These are phyloP conservation scores for Cladophialophora psammophila DNA, from an alignment of 2,329 filamentous ascomycete genomes.

Conservation along the genomic window DNA sequence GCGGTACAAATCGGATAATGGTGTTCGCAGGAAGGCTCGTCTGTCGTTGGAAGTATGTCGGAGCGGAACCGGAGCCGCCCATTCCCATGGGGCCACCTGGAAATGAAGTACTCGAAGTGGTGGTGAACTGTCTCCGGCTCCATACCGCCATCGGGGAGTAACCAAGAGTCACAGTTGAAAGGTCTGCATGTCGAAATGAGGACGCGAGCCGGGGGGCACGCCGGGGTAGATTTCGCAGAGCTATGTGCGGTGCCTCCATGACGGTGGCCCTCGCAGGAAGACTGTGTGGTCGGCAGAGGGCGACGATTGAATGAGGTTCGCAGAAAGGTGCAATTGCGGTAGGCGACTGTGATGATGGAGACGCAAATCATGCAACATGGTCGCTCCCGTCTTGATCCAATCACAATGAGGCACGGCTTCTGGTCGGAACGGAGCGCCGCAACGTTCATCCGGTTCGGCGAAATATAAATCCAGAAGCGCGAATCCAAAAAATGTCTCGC, in stretches of 20 bases:
- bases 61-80: slow-evolving; percentile 56
- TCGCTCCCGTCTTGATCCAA: neutral
- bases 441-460: slow-evolving; percentile 13
- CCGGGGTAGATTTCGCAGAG: slow-evolving; percentile 25
- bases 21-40: slow-evolving; percentile 85
- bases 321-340: neutral
- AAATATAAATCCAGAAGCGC: slow-evolving; percentile 4
- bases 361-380: neutral
- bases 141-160: slow-evolving; percentile 39
- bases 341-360: slow-evolving; percentile 1
- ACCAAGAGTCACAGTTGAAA: slow-evolving; percentile 25
- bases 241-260: slow-evolving; percentile 29
- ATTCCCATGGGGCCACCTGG: slow-evolving; percentile 44
- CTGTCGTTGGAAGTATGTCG: slow-evolving; percentile 78
- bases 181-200: slow-evolving; percentile 16
- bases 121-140: slow-evolving; percentile 38
- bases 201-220: slow-evolving; percentile 17
- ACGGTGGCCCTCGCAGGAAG: slow-evolving; percentile 4
- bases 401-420: slow-evolving; percentile 7
- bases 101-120: slow-evolving; percentile 29
- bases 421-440: slow-evolving; percentile 9
- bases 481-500: slow-evolving; percentile 2
- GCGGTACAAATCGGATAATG: slow-evolving; percentile 94
- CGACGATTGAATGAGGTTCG: neutral
- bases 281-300: neutral